These are phyloP conservation scores for Hymenoscyphus infarciens DNA, from an alignment of 2,329 filamentous ascomycete species.

Conservation along the genomic window DNA sequence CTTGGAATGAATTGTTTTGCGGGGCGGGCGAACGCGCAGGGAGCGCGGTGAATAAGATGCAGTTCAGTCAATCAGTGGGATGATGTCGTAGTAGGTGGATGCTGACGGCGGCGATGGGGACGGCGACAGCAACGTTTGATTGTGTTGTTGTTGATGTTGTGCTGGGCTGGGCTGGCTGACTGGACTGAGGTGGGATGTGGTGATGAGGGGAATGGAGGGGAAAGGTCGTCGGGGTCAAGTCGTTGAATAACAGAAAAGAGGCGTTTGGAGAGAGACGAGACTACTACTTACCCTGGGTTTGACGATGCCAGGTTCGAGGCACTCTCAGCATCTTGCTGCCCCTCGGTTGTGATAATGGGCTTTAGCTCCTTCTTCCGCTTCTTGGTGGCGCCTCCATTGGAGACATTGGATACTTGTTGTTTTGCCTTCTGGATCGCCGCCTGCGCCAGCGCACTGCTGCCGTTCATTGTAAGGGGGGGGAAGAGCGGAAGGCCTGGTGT, in stretches of 20 bases:
- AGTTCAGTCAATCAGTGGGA: background rate
- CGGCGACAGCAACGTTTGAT: background rate
- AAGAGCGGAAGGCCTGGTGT: slow-evolving; percentile 5
- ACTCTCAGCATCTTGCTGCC: slow-evolving; percentile 38
- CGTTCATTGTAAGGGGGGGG: slow-evolving; percentile 31
- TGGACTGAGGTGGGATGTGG: background rate
- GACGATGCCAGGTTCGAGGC: slow-evolving; percentile 30
- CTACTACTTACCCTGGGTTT: slow-evolving; percentile 36
- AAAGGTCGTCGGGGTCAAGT: slow-evolving; percentile 1
- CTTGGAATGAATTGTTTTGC: slow-evolving; percentile 2
- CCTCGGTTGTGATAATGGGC: slow-evolving; percentile 57
- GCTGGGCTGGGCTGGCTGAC: background rate
- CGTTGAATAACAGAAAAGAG: background rate
- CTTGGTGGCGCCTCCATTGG: slow-evolving; percentile 48
- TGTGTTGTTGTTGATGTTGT: background rate
- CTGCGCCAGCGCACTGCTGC: slow-evolving; percentile 34
- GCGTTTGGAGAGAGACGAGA: background rate
- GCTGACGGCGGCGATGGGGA: background rate
- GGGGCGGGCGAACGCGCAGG: background rate
- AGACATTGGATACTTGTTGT: slow-evolving; percentile 45
- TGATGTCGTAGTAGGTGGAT: background rate
- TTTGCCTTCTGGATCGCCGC: slow-evolving; percentile 57
- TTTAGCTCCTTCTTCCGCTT: slow-evolving; percentile 59
- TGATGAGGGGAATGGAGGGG: slow-evolving; percentile 10
- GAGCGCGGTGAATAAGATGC: slow-evolving; percentile 9